Conservation (phyloP, 2,329 filamentous ascomycete genomes). For the Elsinoe batatas region DNA sequence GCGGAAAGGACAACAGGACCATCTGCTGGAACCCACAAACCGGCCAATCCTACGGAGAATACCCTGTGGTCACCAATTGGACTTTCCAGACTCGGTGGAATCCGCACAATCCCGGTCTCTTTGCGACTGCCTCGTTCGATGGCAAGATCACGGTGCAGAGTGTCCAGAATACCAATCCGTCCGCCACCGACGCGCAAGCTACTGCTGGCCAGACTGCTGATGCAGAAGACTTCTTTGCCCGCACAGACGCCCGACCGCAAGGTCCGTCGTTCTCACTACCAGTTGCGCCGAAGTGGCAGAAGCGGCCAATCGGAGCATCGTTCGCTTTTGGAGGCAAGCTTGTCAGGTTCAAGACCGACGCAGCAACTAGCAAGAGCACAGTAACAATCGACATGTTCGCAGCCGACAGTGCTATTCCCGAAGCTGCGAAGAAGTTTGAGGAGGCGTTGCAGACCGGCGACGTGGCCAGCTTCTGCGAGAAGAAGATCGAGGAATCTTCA, state of each 20-base stretch:
- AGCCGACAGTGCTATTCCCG: slow-evolving; percentile 75
- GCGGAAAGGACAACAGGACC: slow-evolving; percentile 92
- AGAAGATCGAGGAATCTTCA: slow-evolving; percentile 62
- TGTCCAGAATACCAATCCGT: slow-evolving; percentile 76
- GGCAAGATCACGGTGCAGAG: slow-evolving; percentile 93
- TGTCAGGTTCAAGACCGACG: slow-evolving; percentile 63
- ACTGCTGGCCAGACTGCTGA: slow-evolving; percentile 60
- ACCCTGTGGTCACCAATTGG: slow-evolving; percentile 98
- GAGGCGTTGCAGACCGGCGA: slow-evolving; percentile 68
- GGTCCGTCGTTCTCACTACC: slow-evolving; percentile 77
- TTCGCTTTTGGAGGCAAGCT: slow-evolving; percentile 96
- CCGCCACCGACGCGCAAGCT: slow-evolving; percentile 53
- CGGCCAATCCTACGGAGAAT: slow-evolving; percentile 78
- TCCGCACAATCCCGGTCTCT: slow-evolving; percentile 81
- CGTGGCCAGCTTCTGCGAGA: slow-evolving; percentile 66
- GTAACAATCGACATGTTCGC: slow-evolving; percentile 81
- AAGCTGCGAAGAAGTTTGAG: slow-evolving; percentile 79
- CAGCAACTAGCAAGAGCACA: slow-evolving; percentile 55
- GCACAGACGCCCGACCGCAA: slow-evolving; percentile 84
- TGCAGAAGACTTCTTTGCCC: slow-evolving; percentile 92
- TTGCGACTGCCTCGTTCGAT: slow-evolving; percentile 93
- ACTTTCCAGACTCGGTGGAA: slow-evolving; percentile 94
- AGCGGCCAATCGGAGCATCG: slow-evolving; percentile 72
- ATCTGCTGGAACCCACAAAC: slow-evolving; percentile 95
- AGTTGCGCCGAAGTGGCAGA: slow-evolving; percentile 83